Conservation (phyloP, 2,329 filamentous ascomycete species). For the Pseudogymnoascus sp. region DNA sequence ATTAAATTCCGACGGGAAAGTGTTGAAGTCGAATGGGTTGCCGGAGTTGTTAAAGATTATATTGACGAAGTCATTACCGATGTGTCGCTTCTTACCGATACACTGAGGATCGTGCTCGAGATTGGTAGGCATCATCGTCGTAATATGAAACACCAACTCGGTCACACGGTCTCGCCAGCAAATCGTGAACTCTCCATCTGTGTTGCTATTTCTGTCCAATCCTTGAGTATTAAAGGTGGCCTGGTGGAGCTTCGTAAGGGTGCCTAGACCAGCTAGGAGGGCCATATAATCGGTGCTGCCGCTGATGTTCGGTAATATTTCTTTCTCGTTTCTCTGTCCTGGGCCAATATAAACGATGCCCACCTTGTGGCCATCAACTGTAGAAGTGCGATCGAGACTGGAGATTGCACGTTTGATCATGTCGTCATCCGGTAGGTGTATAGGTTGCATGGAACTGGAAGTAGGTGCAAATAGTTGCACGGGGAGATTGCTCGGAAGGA, state of each 20-base stretch:
- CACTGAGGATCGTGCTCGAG: conserved; percentile 67
- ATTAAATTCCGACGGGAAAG: conserved; percentile 91
- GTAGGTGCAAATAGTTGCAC: conserved; percentile 54
- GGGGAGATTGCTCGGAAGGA: conserved; percentile 67
- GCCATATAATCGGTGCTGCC: conserved; percentile 84
- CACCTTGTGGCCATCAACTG: conserved; percentile 90
- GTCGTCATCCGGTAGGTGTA: conserved; percentile 63
- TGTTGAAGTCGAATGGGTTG: conserved; percentile 79
- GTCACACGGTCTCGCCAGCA: conserved; percentile 94
- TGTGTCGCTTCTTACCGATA: conserved; percentile 84
- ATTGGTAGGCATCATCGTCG: conserved; percentile 94
- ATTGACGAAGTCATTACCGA: conserved; percentile 96
- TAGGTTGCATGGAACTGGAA: conserved; percentile 53
- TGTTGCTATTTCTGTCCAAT: conserved; percentile 67
- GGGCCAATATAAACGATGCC: conserved; percentile 91
- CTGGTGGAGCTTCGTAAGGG: conserved; percentile 70
- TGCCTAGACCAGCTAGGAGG: conserved; percentile 76
- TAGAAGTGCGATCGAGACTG: conserved; percentile 78
- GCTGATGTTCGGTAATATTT: conserved; percentile 79
- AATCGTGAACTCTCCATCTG: conserved; percentile 81
- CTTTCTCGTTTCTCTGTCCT: conserved; percentile 71
- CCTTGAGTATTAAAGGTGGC: conserved; percentile 91
- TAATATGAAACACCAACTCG: conserved; percentile 91
- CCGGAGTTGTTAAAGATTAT: conserved; percentile 98
- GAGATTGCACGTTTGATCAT: conserved; percentile 57